Evolutionary conservation across 805 yeast genomes (phyloP), one percentile per base, ranked within the genome.

Genomic region (Maudiozyma bulderi): DNA sequence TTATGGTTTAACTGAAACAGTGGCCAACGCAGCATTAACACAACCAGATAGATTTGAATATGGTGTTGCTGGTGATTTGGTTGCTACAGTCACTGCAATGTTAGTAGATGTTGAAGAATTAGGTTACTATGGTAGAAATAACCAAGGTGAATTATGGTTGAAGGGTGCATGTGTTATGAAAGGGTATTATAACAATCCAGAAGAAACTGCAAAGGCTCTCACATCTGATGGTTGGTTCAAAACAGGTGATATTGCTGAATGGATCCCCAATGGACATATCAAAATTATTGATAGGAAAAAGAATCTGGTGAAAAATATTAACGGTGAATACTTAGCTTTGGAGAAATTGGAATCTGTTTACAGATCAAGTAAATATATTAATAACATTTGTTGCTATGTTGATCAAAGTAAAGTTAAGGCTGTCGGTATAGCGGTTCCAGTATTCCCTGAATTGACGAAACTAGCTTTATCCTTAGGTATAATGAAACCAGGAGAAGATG

Each of bases 291-390:
- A 93, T 72, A 85, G 99, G 67, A 86, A 81, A 75, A 93, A 93
- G 81, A 93, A 93, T 68, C 76, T 93, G 69, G 95, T 93, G 59
- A 93, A 93, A 77, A 93, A 98, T 20, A 75, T 79, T 61, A 91
- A 93, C 65, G 99, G 99, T 71, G 99, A 93, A 73, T 93, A 93
- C 69, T 87, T 93, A 67, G 99, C 99, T 5, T 77, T 93, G 61
- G 99, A 93, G 72, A 90, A 90, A 70, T 73, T 93, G 57, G 99
- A 93, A 72, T 78, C 95, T 9, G 74, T 86, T 46, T 93, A 93
- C 73, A 80, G 98, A 70, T 84, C 96, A 30, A 84, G 85, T 68
- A 70, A 79, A 41, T 74, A 75, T 55, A 93, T 91, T 37, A 70
- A 73, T 48, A 91, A 93, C 72, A 73, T 91, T 54, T 91, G 97